A percentile compares a stretch with the other conserved stretches of the same genome.
These are phyloP conservation scores for Fraxinus platypoda DNA, from an alignment of 305 asterid species.

Conservation along the genomic window DNA sequence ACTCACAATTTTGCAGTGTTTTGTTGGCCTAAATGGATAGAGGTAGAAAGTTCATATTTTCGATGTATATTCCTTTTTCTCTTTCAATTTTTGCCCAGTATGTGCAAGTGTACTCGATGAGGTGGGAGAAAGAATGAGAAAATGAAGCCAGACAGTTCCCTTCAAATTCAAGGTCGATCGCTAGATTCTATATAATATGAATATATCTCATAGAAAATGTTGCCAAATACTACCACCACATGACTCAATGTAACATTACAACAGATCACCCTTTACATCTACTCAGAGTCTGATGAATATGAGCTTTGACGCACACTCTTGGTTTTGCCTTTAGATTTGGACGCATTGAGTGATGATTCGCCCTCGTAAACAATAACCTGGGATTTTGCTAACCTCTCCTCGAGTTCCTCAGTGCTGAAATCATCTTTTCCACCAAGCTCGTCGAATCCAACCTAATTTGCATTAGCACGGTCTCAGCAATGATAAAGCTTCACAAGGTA, in stretches of 20 bases:
- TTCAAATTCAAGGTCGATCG: too few relatives aligned
- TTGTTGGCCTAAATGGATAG: background rate
- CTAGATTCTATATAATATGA: background rate
- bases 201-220: background rate
- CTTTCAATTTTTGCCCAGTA: too few relatives aligned
- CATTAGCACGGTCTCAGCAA: background rate
- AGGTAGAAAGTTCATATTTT: background rate
- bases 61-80: background rate
- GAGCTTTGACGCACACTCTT: slow-evolving; percentile 72
- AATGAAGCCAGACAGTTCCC: too few relatives aligned
- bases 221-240: background rate
- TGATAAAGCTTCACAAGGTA: background rate
- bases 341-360: slow-evolving; percentile 54
- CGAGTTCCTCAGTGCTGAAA: slow-evolving; percentile 85
- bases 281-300: slow-evolving; percentile 80
- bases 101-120: too few relatives aligned
- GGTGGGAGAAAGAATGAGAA: too few relatives aligned
- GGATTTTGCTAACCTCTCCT: slow-evolving; percentile 83
- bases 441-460: slow-evolving; percentile 85
- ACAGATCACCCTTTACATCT: background rate
- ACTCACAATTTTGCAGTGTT: background rate
- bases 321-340: slow-evolving; percentile 58
- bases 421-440: slow-evolving; percentile 91
- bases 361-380: slow-evolving; percentile 64
- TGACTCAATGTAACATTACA: slow-evolving; percentile 16